These are phyloP conservation scores for Phylloporus sp. DNA, from an alignment of 768 basidiomycete genomes.

Conservation along the genomic window DNA sequence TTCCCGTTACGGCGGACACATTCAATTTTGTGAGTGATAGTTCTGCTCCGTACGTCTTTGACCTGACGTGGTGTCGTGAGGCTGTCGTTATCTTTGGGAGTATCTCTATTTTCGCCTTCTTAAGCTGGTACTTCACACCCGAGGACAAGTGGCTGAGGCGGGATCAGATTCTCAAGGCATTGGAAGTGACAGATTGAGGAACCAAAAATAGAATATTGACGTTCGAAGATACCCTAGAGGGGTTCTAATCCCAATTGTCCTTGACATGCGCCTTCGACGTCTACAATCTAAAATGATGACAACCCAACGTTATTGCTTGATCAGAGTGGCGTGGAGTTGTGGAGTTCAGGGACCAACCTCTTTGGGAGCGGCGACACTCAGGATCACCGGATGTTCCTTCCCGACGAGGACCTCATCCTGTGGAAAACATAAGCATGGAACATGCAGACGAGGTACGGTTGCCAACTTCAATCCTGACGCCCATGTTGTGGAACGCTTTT, in stretches of 20 bases:
- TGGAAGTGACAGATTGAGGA: slow-evolving; percentile 28
- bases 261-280: slow-evolving; percentile 78
- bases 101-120: slow-evolving; percentile 71
- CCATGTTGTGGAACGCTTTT: slow-evolving; percentile 83
- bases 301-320: slow-evolving; percentile 2
- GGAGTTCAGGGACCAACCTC: slow-evolving; percentile 47
- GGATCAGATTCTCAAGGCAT: slow-evolving; percentile 51
- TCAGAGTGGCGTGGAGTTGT: not conserved
- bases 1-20: slow-evolving; percentile 67
- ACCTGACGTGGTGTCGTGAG: slow-evolving; percentile 34
- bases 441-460: not conserved
- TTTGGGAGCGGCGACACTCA: slow-evolving; percentile 74
- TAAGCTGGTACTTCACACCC: slow-evolving; percentile 76
- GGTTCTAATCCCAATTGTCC: slow-evolving; percentile 62
- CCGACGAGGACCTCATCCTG: slow-evolving; percentile 74
- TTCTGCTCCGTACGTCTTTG: not conserved
- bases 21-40: slow-evolving; percentile 76
- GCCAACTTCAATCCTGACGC: slow-evolving; percentile 82
- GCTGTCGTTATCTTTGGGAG: slow-evolving; percentile 73
- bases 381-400: slow-evolving; percentile 52
- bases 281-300: slow-evolving; percentile 44
- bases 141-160: slow-evolving; percentile 75
- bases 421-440: slow-evolving; percentile 5
- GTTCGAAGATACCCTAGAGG: slow-evolving; percentile 28
- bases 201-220: slow-evolving; percentile 1